Conservation (phyloP, 148 eudicot species). For the Fagopyrum homotropicum region DNA sequence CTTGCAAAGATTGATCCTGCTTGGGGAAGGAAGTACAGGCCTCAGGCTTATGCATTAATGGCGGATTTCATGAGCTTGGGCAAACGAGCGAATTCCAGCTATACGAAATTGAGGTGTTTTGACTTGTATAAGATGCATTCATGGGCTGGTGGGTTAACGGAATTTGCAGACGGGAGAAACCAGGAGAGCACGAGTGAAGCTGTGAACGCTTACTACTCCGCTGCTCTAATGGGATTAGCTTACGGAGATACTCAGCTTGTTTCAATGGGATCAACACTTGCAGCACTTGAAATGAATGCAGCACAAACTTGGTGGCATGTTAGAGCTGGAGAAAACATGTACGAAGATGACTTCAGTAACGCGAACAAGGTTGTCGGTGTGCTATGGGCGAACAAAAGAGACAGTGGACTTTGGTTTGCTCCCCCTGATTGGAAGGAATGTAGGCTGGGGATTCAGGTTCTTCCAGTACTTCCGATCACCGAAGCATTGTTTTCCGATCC, state of each 20-base stretch:
- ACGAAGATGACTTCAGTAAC: constrained; percentile 44
- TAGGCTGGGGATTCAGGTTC: constrained; percentile 78
- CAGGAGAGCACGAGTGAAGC: constrained; percentile 94
- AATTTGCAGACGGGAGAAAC: constrained; percentile 81
- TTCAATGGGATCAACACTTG: constrained; percentile 54
- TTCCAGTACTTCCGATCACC: constrained; percentile 61
- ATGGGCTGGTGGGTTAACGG: constrained; percentile 91
- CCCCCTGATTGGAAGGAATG: constrained; percentile 73
- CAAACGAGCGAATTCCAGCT: constrained; percentile 32
- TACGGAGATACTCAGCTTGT: constrained; percentile 77
- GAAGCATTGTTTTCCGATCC: constrained; percentile 65
- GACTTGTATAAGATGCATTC: constrained; percentile 88
- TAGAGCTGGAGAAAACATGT: constrained; percentile 43
- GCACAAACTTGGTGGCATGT: constrained; percentile 93
- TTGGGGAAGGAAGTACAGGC: constrained; percentile 77
- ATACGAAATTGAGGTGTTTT: constrained; percentile 71
- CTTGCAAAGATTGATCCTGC: constrained; percentile 84
- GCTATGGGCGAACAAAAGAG: constrained; percentile 75
- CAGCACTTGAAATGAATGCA: constrained; percentile 64
- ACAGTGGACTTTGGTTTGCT: constrained; percentile 82
- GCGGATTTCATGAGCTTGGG: constrained; percentile 82
- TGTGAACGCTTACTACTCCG: constrained; percentile 76
- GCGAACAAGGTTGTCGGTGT: constrained; percentile 65
- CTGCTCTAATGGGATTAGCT: constrained; percentile 88
- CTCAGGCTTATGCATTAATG: constrained; percentile 76